These are phyloP conservation scores for Cladosporium sp. DNA, from an alignment of 2,329 filamentous ascomycete genomes.

Conservation along the genomic window DNA sequence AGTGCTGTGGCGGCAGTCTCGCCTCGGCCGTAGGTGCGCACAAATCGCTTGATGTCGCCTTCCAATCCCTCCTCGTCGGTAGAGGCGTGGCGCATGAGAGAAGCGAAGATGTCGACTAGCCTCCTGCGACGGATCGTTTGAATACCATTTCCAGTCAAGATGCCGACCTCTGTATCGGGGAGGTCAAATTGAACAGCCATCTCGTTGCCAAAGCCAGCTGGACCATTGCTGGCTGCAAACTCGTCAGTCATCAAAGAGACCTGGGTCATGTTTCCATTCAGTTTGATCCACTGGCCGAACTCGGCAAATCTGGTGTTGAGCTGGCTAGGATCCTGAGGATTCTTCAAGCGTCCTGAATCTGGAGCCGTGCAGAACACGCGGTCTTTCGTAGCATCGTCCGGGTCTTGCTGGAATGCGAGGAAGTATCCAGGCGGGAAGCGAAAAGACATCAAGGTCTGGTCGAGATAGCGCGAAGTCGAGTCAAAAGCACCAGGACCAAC, in stretches of 20 bases:
- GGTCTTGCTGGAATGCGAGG: slow-evolving; percentile 67
- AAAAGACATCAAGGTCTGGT: slow-evolving; percentile 32
- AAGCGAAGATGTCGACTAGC: slow-evolving; percentile 87
- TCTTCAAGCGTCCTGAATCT: slow-evolving; percentile 76
- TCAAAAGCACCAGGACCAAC: slow-evolving; percentile 23
- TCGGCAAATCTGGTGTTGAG: slow-evolving; percentile 66
- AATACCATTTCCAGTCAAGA: slow-evolving; percentile 87
- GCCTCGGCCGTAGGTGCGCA: slow-evolving; percentile 77
- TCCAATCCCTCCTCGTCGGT: slow-evolving; percentile 77
- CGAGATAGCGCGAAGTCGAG: slow-evolving; percentile 32
- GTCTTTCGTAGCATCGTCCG: slow-evolving; percentile 43
- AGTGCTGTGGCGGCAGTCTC: slow-evolving; percentile 89
- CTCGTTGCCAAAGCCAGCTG: slow-evolving; percentile 87
- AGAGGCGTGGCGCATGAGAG: slow-evolving; percentile 61
- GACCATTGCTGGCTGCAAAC: slow-evolving; percentile 64
- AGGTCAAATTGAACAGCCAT: slow-evolving; percentile 93
- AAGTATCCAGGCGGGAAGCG: slow-evolving; percentile 86
- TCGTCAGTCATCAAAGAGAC: slow-evolving; percentile 63
- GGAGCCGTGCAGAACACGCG: slow-evolving; percentile 81
- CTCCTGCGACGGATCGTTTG: slow-evolving; percentile 79
- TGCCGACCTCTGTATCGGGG: slow-evolving; percentile 74
- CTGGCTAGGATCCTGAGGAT: slow-evolving; percentile 40
- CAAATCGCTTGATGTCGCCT: slow-evolving; percentile 76
- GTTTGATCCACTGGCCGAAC: slow-evolving; percentile 71
- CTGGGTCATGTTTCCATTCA: slow-evolving; percentile 36